Percentiles rank a stretch among this genome's conserved stretches.
phyloP scores from a whole-genome alignment of 1,284 basidiomycete species.

The Xanthoconium separans region DNA sequence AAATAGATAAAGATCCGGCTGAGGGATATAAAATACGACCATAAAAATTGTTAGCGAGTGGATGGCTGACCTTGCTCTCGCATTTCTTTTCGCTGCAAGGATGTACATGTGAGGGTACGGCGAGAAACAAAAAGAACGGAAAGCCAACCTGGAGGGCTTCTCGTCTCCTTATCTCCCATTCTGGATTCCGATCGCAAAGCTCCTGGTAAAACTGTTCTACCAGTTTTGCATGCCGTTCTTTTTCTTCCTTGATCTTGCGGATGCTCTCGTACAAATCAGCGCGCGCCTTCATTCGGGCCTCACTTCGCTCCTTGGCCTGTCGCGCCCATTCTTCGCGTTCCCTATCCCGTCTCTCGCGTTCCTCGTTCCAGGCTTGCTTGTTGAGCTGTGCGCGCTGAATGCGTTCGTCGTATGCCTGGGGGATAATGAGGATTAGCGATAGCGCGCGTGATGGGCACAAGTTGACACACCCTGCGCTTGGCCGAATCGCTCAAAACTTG shows the following conservation, averaged over 20 bases:
- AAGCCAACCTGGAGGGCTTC: constrained; percentile 37
- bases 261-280: constrained; percentile 28
- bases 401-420: constrained; percentile 55
- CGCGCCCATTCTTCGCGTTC: constrained; percentile 64
- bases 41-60: constrained; percentile 25
- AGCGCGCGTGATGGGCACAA: not conserved
- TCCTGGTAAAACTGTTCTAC: constrained; percentile 49
- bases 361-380: constrained; percentile 36
- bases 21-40: constrained; percentile 31
- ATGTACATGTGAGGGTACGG: constrained; percentile 13
- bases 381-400: constrained; percentile 33
- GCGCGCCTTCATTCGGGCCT: constrained; percentile 33
- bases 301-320: constrained; percentile 48
- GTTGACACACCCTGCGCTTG: constrained; percentile 54
- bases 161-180: constrained; percentile 56
- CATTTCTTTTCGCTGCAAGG: constrained; percentile 30
- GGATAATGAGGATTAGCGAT: not conserved
- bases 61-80: constrained; percentile 23
- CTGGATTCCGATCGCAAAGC: constrained; percentile 56
- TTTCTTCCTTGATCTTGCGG: constrained; percentile 35
- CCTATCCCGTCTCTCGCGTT: constrained; percentile 47
- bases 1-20: constrained; percentile 16
- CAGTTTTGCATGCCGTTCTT: constrained; percentile 35
- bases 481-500: constrained; percentile 46
- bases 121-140: not conserved